Evolutionary conservation across 1,284 basidiomycete species (phyloP), one percentile per base, ranked within the genome.

Genomic region (Apiotrichum montevideense): DNA sequence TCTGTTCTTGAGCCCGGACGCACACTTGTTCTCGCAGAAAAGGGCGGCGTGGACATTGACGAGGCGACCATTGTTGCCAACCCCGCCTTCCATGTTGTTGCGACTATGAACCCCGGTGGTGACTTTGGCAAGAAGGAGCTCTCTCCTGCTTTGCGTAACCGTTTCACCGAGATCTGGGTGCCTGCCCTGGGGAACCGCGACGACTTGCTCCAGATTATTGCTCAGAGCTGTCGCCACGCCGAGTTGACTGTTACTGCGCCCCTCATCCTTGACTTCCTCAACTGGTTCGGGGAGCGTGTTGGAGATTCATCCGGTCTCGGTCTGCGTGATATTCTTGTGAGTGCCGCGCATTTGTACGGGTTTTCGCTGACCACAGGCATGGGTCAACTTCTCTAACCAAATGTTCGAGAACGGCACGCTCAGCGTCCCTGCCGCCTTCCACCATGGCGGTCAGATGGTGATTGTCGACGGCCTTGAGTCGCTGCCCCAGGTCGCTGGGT

Each of bases 141-240:
- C 3, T 98, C 94, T 0, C 95, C 95, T 34, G 96, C 96, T 0
- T 80, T 99, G 46, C 85, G 96, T 33, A 99, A 99, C 77, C 86
- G 96, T 13, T 99, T 99, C 78, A 99, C 96, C 9, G 96, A 99
- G 73, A 96, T 99, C 45, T 99, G 94, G 94, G 96, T 99, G 0
- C 95, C 96, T 3, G 80, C 87, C 11, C 84, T 98, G 42, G 85
- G 90, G 57, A 81, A 86, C 59, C 81, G 85, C 34, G 72, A 72
- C 5, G 96, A 98, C 72, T 78, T 96, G 32, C 79, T 85, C 55
- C 82, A 88, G 66, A 97, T 99, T 65, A 81, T 98, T 52, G 77
- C 81, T 14, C 83, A 80, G 54, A 82, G 85, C 14, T 96, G 92
- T 90, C 78, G 79, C 51, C 73, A 83, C 57, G 79, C 82, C 1